Conservation (phyloP, 257 asterid genomes). For the Penstemon davidsonii region DNA sequence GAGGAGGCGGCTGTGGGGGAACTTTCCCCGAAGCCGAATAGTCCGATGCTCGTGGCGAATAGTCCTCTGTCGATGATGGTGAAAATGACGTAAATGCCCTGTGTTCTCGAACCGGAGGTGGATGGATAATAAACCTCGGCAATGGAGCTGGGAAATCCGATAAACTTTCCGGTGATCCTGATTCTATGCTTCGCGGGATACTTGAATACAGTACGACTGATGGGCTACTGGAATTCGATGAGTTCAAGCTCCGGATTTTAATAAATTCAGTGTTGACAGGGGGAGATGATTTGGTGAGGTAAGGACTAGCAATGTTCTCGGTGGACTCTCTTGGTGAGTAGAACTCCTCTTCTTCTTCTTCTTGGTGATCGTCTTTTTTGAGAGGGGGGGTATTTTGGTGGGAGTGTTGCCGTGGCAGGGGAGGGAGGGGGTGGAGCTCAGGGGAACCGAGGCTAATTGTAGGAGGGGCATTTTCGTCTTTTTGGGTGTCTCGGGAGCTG, state of each 20-base stretch:
- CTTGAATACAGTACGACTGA: conserved; percentile 43
- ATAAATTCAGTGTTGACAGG: conserved; percentile 16
- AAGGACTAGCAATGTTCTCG: conserved; percentile 41
- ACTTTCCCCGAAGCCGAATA: conserved; percentile 37
- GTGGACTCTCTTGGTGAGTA: conserved; percentile 68
- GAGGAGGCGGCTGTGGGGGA: conserved; percentile 52
- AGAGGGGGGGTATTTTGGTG: conserved; percentile 8
- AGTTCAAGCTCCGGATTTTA: conserved; percentile 38
- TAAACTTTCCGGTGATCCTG: conserved; percentile 70
- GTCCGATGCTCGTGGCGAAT: conserved; percentile 59
- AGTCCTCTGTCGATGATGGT: conserved; percentile 60
- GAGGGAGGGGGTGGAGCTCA: conserved; percentile 90
- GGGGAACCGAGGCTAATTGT: conserved; percentile 61
- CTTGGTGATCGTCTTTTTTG: conserved; percentile 29
- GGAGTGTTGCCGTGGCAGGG: conserved; percentile 69
- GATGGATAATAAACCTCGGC: conserved; percentile 46
- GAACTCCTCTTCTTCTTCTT: conserved; percentile 54
- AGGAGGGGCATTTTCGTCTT: conserved; percentile 30
- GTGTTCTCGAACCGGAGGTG: conserved; percentile 48
- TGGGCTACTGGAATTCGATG: conserved; percentile 52
- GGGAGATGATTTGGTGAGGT: conserved; percentile 28
- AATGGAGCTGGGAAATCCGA: conserved; percentile 56
- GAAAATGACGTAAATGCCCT: conserved; percentile 48
- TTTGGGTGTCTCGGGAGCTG: conserved; percentile 51
- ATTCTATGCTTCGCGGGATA: conserved; percentile 62